Conservation (phyloP, 257 asterid genomes). For the Penstemon davidsonii region DNA sequence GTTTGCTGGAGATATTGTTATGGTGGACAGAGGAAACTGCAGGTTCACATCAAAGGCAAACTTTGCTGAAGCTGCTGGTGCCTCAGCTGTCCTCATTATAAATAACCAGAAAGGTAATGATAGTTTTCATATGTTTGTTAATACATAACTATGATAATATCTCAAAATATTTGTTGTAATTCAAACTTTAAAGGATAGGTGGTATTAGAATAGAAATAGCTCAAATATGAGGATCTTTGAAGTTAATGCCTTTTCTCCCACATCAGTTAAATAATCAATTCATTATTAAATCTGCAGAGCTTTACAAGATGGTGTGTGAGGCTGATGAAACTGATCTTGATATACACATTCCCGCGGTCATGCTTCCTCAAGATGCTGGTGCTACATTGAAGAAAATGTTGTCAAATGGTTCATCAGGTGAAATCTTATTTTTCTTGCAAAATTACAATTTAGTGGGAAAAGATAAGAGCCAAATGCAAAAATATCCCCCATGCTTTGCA, state of each 20-base stretch:
- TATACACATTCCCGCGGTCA: conserved; percentile 73
- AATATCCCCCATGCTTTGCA: too few species aligned
- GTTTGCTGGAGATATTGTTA: conserved; percentile 72
- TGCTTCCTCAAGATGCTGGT: conserved; percentile 94
- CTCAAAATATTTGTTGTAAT: not conserved
- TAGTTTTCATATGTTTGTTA: conserved; percentile 7
- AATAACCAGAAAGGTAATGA: conserved; percentile 77
- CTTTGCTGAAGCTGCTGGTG: conserved; percentile 88
- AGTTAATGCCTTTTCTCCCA: not conserved
- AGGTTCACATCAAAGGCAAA: conserved; percentile 81
- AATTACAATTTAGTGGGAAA: too few species aligned
- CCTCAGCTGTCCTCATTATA: conserved; percentile 83
- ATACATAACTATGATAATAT: not conserved
- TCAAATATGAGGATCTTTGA: conserved; percentile 1
- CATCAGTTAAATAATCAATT: conserved; percentile 7
- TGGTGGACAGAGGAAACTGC: conserved; percentile 89
- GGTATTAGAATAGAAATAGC: not conserved
- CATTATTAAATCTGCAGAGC: conserved; percentile 55
- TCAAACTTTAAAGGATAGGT: not conserved
- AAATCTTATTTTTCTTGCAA: conserved; percentile 10
- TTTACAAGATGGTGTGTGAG: conserved; percentile 96
- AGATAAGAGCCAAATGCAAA: too few species aligned
- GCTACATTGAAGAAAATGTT: conserved; percentile 60
- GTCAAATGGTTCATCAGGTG: conserved; percentile 78
- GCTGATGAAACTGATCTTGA: conserved; percentile 85